Evolutionary conservation across 2,329 filamentous ascomycete genomes (phyloP).

Genomic region (Phyllachora maydis): DNA sequence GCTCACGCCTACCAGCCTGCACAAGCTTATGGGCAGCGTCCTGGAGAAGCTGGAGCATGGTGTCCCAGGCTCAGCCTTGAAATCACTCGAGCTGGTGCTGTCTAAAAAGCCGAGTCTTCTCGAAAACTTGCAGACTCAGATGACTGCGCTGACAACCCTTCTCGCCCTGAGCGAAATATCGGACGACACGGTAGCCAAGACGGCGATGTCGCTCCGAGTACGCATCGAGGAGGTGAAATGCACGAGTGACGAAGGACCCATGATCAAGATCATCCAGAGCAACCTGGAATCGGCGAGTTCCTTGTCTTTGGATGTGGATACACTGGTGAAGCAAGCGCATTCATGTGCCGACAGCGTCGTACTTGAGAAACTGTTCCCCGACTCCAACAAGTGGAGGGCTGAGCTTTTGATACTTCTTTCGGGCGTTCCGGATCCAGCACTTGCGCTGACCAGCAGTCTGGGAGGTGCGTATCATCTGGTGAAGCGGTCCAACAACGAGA

Average conservation of each 20-base stretch:
- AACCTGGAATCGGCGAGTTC: constrained; percentile 28
- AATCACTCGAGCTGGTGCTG: constrained; percentile 24
- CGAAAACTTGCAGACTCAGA: constrained; percentile 21
- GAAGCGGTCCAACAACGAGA: constrained; percentile 8
- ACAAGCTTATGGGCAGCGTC: constrained; percentile 10
- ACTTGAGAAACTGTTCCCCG: constrained; percentile 37
- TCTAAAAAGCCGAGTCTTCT: constrained; percentile 20
- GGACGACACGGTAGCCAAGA: constrained; percentile 16
- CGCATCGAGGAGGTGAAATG: constrained; percentile 22
- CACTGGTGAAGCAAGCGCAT: constrained; percentile 28
- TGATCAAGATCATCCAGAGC: constrained; percentile 29
- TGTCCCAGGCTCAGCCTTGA: constrained; percentile 13
- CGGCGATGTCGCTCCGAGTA: constrained; percentile 20
- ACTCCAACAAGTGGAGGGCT: constrained; percentile 39
- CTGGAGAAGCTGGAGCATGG: constrained; percentile 7
- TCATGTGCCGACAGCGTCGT: constrained; percentile 12
- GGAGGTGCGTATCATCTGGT: constrained; percentile 51
- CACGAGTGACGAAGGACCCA: constrained; percentile 17
- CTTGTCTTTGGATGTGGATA: constrained; percentile 30
- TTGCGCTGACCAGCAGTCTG: constrained; percentile 55
- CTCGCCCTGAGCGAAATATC: constrained; percentile 30
- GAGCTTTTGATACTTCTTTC: constrained; percentile 36
- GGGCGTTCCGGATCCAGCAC: constrained; percentile 31
- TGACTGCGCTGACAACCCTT: constrained; percentile 28
- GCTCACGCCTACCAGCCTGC: constrained; percentile 13